A percentile compares a stretch with the other conserved stretches of the same genome.
Evolutionary conservation across 331 rosid species (phyloP).

Genomic region (Malus hybrid): DNA sequence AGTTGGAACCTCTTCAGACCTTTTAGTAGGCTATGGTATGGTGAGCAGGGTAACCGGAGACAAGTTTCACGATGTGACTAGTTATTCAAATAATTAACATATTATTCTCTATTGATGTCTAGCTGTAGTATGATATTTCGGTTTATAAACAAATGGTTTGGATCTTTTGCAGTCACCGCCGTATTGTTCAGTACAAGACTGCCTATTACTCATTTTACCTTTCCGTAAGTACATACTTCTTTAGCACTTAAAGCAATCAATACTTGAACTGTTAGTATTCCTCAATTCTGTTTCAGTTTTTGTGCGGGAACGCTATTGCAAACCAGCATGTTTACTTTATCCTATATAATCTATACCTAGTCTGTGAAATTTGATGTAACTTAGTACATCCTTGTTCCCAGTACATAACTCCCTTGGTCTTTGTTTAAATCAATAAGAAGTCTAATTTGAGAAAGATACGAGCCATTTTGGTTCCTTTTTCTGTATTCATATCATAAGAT

Average conservation of each 20-base stretch:
- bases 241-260: background rate
- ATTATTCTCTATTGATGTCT: background rate
- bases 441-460: background rate
- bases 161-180: slow-evolving; percentile 71
- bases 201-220: slow-evolving; percentile 90
- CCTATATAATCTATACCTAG: background rate
- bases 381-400: background rate
- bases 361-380: background rate
- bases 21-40: background rate
- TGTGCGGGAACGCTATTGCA: background rate
- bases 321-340: background rate
- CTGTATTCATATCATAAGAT: background rate
- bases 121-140: background rate
- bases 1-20: background rate
- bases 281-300: background rate
- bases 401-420: background rate
- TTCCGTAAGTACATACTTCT: slow-evolving; percentile 45
- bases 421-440: background rate
- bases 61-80: background rate
- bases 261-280: background rate
- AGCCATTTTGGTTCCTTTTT: background rate
- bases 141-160: background rate
- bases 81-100: background rate
- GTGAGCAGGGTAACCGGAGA: background rate
- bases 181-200: slow-evolving; percentile 91